These are phyloP conservation scores for Neonectria magnoliae DNA, from an alignment of 2,329 filamentous ascomycete genomes.

Conservation along the genomic window DNA sequence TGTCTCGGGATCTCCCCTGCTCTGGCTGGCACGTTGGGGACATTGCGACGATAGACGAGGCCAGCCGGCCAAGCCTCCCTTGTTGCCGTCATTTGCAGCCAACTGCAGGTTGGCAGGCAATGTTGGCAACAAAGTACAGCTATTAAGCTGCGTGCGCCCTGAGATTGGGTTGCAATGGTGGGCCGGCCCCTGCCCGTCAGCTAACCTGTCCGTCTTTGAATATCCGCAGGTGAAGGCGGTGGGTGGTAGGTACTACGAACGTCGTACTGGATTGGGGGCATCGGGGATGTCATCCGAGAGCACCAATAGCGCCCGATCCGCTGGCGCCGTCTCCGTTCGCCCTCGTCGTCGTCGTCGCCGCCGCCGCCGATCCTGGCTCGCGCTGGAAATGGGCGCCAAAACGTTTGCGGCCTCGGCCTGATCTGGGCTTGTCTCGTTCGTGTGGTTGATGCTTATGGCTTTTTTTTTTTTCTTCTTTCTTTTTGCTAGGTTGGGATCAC, in stretches of 20 bases:
- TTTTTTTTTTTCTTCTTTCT: background rate
- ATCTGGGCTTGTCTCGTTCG: conserved; percentile 18
- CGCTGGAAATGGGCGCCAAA: conserved; percentile 11
- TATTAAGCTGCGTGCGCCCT: background rate
- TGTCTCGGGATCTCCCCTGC: conserved; percentile 1
- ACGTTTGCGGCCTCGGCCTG: conserved; percentile 2
- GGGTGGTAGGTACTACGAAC: background rate
- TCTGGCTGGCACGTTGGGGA: conserved; percentile 3
- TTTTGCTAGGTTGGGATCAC: too few relatives aligned
- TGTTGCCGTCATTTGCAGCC: background rate
- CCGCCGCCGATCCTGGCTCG: conserved; percentile 21
- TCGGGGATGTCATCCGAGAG: conserved; percentile 1
- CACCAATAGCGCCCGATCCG: conserved; percentile 10
- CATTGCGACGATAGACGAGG: background rate
- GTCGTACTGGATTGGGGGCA: background rate
- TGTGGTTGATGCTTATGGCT: conserved; percentile 2
- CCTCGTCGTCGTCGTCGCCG: background rate
- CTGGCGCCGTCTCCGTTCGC: conserved; percentile 10
- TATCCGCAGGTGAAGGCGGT: conserved; percentile 10
- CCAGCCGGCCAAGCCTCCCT: background rate
- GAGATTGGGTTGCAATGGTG: conserved; percentile 32
- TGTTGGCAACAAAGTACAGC: background rate
- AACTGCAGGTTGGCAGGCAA: background rate
- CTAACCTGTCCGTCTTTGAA: background rate
- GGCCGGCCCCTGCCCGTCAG: conserved; percentile 19